These are phyloP conservation scores for Pythium rishiriense DNA, from an alignment of 352 stramenopile genomes.

Conservation along the genomic window DNA sequence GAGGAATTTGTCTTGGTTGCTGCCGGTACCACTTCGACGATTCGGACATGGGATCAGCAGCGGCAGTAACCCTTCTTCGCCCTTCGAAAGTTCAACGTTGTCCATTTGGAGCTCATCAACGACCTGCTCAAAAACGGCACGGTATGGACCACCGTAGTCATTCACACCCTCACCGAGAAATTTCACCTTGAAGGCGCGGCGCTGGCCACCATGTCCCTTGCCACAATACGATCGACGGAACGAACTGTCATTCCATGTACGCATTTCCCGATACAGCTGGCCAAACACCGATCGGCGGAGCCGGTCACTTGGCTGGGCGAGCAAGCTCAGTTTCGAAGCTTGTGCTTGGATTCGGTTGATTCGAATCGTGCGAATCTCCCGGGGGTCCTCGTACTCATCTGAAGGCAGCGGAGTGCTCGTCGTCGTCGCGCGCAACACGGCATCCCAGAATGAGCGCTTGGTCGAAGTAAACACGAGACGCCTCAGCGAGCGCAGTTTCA, in stretches of 20 bases:
- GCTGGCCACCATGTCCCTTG: conserved; percentile 97
- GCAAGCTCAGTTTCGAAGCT: conserved; percentile 82
- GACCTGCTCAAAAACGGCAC: conserved; percentile 97
- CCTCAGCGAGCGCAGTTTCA: conserved; percentile 74
- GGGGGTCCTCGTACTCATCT: conserved; percentile 98
- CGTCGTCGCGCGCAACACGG: conserved; percentile 93
- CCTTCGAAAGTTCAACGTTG: conserved; percentile 84
- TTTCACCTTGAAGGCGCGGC: conserved; percentile 99
- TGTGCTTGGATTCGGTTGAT: conserved; percentile 97
- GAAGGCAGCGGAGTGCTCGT: conserved; percentile 96
- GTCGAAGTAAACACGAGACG: conserved; percentile 89
- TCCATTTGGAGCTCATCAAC: conserved; percentile 94
- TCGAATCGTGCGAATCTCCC: conserved; percentile 96
- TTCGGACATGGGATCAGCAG: conserved; percentile 90
- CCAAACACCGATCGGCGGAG: conserved; percentile 95
- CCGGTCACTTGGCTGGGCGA: conserved; percentile 86
- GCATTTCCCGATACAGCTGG: conserved; percentile 97
- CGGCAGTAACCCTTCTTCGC: conserved; percentile 84
- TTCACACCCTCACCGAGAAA: conserved; percentile 98
- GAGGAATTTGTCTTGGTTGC: conserved; percentile 92
- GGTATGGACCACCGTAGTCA: conserved; percentile 98
- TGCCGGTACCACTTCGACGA: conserved; percentile 79
- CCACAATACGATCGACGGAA: conserved; percentile 96
- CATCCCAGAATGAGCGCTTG: conserved; percentile 94
- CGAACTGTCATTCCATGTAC: conserved; percentile 92